Percentiles rank a stretch among this genome's conserved stretches.
phyloP scores from a whole-genome alignment of 2,329 filamentous ascomycete species.

The Aspergillus niger region DNA sequence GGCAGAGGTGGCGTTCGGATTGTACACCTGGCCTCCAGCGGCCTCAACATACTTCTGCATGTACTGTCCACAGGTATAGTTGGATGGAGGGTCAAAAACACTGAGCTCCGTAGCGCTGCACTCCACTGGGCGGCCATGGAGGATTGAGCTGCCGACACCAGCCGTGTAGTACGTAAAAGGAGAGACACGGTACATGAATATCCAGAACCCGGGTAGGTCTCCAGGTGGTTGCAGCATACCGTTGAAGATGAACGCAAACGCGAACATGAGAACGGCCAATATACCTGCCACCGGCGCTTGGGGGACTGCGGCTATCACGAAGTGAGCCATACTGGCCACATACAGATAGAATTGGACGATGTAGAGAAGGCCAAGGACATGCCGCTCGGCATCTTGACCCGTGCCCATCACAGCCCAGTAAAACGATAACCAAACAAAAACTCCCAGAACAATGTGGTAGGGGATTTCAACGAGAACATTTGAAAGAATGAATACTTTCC shows the following conservation, averaged over 20 bases:
- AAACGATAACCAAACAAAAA: conserved; percentile 75
- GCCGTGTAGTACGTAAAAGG: conserved; percentile 47
- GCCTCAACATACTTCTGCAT: conserved; percentile 2
- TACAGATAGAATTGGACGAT: conserved; percentile 76
- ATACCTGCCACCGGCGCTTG: conserved; percentile 73
- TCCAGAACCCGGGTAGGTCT: conserved; percentile 69
- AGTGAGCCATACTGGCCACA: conserved; percentile 76
- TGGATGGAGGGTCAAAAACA: conserved; percentile 4
- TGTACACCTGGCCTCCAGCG: conserved; percentile 1
- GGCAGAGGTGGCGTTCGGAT: not conserved
- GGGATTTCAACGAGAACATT: conserved; percentile 82
- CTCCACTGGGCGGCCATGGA: not conserved
- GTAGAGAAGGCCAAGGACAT: conserved; percentile 73
- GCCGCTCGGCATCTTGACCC: conserved; percentile 67
- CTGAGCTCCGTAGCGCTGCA: conserved; percentile 2
- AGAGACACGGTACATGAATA: conserved; percentile 63
- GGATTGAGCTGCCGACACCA: not conserved
- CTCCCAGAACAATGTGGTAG: conserved; percentile 74
- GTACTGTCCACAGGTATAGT: conserved; percentile 5
- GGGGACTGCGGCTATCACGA: conserved; percentile 76
- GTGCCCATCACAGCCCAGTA: conserved; percentile 75
- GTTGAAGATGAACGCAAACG: conserved; percentile 78
- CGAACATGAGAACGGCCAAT: conserved; percentile 73
- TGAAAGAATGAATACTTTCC: conserved; percentile 82
- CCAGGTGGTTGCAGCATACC: conserved; percentile 67